Conservation (phyloP, 352 stramenopile genomes). For the Phytophthora sp. region DNA sequence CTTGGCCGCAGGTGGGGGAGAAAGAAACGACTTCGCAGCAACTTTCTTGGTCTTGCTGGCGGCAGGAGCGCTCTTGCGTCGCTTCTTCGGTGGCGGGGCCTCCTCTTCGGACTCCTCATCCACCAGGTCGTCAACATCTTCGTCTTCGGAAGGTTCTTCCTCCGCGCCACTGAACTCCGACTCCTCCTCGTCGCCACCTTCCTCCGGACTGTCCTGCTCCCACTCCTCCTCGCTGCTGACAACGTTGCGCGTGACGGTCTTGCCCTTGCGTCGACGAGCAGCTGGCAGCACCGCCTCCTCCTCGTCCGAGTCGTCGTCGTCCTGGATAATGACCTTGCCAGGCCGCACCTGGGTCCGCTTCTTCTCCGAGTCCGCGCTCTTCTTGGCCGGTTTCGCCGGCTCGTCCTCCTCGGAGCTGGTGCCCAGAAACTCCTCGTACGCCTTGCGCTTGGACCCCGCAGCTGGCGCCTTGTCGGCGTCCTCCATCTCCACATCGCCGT, state of each 20-base stretch:
- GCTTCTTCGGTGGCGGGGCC: slow-evolving; percentile 42
- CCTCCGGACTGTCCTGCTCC: slow-evolving; percentile 42
- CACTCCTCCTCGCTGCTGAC: slow-evolving; percentile 62
- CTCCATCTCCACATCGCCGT: slow-evolving; percentile 25
- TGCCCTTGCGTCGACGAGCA: slow-evolving; percentile 32
- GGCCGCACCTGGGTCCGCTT: slow-evolving; percentile 30
- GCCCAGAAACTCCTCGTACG: slow-evolving; percentile 75
- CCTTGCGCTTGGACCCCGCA: slow-evolving; percentile 48
- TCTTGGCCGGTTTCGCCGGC: slow-evolving; percentile 24
- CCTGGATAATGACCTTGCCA: slow-evolving; percentile 76
- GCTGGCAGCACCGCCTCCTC: slow-evolving; percentile 34
- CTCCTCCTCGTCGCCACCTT: slow-evolving; percentile 50
- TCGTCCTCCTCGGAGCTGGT: slow-evolving; percentile 69
- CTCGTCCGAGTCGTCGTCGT: slow-evolving; percentile 80
- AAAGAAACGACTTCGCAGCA: slow-evolving; percentile 43
- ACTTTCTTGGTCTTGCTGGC: slow-evolving; percentile 34
- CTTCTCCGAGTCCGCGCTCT: slow-evolving; percentile 34
- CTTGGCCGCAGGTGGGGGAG: slow-evolving; percentile 31
- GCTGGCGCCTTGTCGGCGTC: background rate
- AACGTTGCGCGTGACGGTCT: slow-evolving; percentile 27
- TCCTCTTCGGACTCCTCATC: slow-evolving; percentile 56
- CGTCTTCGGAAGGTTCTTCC: slow-evolving; percentile 53
- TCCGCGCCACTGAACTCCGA: slow-evolving; percentile 66
- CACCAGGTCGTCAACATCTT: slow-evolving; percentile 46
- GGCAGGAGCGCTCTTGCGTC: slow-evolving; percentile 39